A percentile compares a stretch with the other conserved stretches of the same genome.
Conservation (phyloP, 169 alveolate species). For the Eimeria zaria region DNA sequence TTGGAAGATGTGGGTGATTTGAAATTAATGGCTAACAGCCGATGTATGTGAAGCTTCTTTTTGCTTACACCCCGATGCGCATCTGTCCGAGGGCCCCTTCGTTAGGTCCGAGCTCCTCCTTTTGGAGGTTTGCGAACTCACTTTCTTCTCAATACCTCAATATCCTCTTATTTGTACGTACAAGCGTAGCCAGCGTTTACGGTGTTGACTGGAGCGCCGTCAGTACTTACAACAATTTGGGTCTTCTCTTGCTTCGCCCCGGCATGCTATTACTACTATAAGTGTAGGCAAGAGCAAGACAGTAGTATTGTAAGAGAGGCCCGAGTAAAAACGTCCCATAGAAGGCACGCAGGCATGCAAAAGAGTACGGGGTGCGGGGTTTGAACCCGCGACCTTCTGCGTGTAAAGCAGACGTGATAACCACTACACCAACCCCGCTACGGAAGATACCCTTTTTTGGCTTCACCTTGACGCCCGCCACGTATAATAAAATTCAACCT, state of each 20-base stretch:
- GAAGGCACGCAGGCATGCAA: neutral
- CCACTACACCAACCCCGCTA: constrained; percentile 88
- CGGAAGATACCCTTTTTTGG: neutral
- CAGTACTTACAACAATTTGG: neutral
- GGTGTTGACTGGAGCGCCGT: neutral
- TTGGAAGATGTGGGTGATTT: constrained; percentile 5
- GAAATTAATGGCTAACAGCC: constrained; percentile 14
- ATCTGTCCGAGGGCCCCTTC: neutral
- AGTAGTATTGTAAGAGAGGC: neutral
- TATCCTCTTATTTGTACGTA: neutral
- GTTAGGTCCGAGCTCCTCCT: neutral
- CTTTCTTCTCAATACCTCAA: neutral
- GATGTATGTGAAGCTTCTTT: neutral
- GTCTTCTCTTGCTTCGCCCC: no score
- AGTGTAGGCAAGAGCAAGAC: neutral
- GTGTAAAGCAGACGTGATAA: constrained; percentile 91
- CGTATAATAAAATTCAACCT: neutral
- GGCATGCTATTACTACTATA: no score
- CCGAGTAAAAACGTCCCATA: neutral
- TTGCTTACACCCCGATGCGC: neutral
- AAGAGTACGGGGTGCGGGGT: constrained; percentile 89
- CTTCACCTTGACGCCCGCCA: neutral
- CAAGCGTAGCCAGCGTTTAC: neutral
- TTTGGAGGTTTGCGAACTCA: neutral
- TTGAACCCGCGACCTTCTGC: constrained; percentile 94